Evolutionary conservation across 2,329 filamentous ascomycete species (phyloP).

Genomic region (Aspergillus cejpii): DNA sequence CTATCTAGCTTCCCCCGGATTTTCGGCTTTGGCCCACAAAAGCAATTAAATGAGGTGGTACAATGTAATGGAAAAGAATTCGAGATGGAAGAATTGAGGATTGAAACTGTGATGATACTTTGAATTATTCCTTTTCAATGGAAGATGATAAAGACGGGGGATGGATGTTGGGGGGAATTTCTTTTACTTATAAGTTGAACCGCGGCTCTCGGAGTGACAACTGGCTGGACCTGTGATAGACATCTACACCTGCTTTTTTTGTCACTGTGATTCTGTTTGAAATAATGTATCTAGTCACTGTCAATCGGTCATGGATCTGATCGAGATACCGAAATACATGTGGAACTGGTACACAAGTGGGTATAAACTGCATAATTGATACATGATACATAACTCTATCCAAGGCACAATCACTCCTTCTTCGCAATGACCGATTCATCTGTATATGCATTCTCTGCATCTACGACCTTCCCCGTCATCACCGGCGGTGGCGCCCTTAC

Average conservation of each 20-base stretch:
- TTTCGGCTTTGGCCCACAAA: conserved; percentile 5
- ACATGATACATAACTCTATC: too few relatives aligned
- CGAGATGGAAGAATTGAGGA: too few relatives aligned
- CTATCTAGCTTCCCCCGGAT: conserved; percentile 16
- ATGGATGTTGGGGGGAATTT: conserved; percentile 6
- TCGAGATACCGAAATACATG: too few relatives aligned
- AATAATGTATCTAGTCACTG: too few relatives aligned
- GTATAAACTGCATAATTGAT: too few relatives aligned
- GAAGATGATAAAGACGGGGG: not conserved
- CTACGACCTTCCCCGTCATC: conserved; percentile 25
- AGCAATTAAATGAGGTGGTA: not conserved
- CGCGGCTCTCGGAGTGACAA: conserved; percentile 30
- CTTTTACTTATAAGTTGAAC: too few relatives aligned
- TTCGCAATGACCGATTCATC: conserved; percentile 11
- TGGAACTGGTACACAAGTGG: not conserved
- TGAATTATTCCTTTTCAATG: not conserved
- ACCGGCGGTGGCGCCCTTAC: conserved; percentile 25
- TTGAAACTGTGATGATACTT: not conserved
- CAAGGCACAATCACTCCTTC: conserved; percentile 8
- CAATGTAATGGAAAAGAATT: too few relatives aligned
- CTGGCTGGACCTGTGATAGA: conserved; percentile 23
- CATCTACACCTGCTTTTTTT: not conserved
- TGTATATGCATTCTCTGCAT: conserved; percentile 26
- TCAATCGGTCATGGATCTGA: too few relatives aligned
- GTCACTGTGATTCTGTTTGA: too few relatives aligned